A percentile compares a stretch with the other conserved stretches of the same genome.
These are phyloP conservation scores for Aphanomyces cochlioides DNA, from an alignment of 352 stramenopile genomes.

Conservation along the genomic window DNA sequence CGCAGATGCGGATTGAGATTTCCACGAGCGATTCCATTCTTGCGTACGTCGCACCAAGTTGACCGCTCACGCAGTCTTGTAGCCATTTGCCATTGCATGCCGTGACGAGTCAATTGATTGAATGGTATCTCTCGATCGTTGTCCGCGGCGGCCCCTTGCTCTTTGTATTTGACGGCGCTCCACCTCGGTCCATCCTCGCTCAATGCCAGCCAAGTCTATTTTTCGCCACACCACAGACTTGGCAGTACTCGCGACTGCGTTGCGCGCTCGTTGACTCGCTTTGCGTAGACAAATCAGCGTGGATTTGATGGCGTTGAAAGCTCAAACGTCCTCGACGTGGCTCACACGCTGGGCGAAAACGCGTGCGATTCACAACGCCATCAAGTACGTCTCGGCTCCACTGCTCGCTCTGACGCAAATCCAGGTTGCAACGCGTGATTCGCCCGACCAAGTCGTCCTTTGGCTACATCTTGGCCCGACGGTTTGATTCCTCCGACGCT, in stretches of 20 bases:
- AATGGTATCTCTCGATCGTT: slow-evolving; percentile 68
- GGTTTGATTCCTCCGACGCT: not conserved
- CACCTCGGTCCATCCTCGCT: slow-evolving; percentile 52
- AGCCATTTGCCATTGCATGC: slow-evolving; percentile 65
- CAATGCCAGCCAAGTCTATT: slow-evolving; percentile 62
- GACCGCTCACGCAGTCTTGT: not conserved
- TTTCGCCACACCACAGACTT: slow-evolving; percentile 72
- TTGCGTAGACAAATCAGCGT: slow-evolving; percentile 41
- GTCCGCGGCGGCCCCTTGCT: slow-evolving; percentile 51
- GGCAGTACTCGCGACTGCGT: slow-evolving; percentile 32
- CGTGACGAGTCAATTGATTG: slow-evolving; percentile 62
- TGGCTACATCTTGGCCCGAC: not conserved
- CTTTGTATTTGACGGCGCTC: slow-evolving; percentile 36
- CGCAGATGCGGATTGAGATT: slow-evolving; percentile 38
- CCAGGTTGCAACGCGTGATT: not conserved
- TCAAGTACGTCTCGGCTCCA: slow-evolving; percentile 38
- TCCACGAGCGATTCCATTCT: slow-evolving; percentile 57
- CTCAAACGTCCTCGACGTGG: slow-evolving; percentile 55
- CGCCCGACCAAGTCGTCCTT: not conserved
- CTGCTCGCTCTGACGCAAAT: not conserved
- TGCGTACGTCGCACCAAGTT: slow-evolving; percentile 22
- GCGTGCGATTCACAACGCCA: slow-evolving; percentile 70
- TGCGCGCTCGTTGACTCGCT: no score
- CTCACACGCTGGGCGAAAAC: slow-evolving; percentile 77
- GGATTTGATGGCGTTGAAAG: slow-evolving; percentile 68